Evolutionary conservation across 129 eudicot genomes (phyloP), one percentile per base, ranked within the genome.

Genomic region (Silybum marianum): DNA sequence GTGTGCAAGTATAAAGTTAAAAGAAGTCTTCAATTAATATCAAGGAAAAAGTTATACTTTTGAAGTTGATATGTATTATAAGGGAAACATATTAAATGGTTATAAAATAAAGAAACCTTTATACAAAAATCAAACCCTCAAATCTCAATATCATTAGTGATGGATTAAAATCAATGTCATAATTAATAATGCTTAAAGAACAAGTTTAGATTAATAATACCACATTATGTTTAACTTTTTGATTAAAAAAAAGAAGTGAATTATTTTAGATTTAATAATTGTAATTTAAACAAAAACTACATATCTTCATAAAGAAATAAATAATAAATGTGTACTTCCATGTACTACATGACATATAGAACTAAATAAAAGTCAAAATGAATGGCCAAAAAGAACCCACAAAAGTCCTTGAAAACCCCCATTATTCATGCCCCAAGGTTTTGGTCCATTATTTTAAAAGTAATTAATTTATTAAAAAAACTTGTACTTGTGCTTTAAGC

Each of bases 381-480:
- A 42, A 46, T 71, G 40, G 70, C 30, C 14, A 21, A 60, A 78
- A 83, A 62, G 11, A 66, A 78, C 78, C 48, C 82, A 62, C 42
- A 77, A 71, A 72, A 60, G 74, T 77, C 79, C 78, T 78, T 77
- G 82, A 39, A 76, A 71, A 77, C 39, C 81, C 76, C 76, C 32
- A 72, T 42, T 75, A 82, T 75, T 80, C 78, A 72, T 72, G 72
- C 73, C 75, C 74, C 75, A 80, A 79, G 38, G 84, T 80, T 82
- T 81, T 74, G 32, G 75, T 48, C 30, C 48, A 76, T 81, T 34
- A 23, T 71, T 82, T 71, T 22, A 77, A 71, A 62, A 71, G 63
- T 4, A 48, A 12, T 48, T 48, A 48, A 71, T 32, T 32, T 32
- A 3, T 32, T 32, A 9, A 62, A 21, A 62, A 65, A 63, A 78